Evolutionary conservation across 1,284 basidiomycete genomes (phyloP).

Genomic region (Cystobasidium slooffiae): DNA sequence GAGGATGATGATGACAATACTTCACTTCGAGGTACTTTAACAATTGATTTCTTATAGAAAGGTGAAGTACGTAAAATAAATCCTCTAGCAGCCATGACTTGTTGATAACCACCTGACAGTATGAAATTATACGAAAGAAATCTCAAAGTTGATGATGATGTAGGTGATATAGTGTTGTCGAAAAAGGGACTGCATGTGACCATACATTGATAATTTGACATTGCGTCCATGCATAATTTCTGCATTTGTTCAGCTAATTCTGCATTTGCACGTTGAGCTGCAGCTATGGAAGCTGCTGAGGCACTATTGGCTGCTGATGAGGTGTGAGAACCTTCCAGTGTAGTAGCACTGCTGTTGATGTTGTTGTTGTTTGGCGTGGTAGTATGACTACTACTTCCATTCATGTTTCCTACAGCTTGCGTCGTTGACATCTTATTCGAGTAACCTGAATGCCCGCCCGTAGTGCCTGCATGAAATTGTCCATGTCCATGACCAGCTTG

Average conservation of each 20-base stretch:
- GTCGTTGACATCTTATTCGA: background rate
- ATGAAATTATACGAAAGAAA: conserved; percentile 70
- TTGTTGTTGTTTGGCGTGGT: too few species aligned
- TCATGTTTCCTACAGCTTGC: too few species aligned
- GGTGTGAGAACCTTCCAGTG: too few species aligned
- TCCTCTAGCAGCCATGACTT: conserved; percentile 88
- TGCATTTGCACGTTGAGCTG: conserved; percentile 4
- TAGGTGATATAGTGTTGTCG: background rate
- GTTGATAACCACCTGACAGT: conserved; percentile 85
- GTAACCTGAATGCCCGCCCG: background rate
- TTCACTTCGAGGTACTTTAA: conserved; percentile 89
- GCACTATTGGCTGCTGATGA: too few species aligned
- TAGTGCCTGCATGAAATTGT: background rate
- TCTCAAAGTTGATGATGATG: conserved; percentile 2
- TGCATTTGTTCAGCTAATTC: conserved; percentile 29
- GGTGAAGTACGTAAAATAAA: conserved; percentile 88
- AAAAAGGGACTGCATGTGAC: conserved; percentile 23
- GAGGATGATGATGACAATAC: conserved; percentile 64
- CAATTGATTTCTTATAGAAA: conserved; percentile 79
- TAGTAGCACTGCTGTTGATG: too few species aligned
- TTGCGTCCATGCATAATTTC: conserved; percentile 37
- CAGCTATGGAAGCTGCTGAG: conserved; percentile 7
- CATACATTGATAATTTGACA: conserved; percentile 37
- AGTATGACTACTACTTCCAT: too few species aligned
- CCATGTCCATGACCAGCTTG: conserved; percentile 1